Base-by-base conservation (phyloP, 805 yeast genomes). In the Teunomyces kruisii region DNA sequence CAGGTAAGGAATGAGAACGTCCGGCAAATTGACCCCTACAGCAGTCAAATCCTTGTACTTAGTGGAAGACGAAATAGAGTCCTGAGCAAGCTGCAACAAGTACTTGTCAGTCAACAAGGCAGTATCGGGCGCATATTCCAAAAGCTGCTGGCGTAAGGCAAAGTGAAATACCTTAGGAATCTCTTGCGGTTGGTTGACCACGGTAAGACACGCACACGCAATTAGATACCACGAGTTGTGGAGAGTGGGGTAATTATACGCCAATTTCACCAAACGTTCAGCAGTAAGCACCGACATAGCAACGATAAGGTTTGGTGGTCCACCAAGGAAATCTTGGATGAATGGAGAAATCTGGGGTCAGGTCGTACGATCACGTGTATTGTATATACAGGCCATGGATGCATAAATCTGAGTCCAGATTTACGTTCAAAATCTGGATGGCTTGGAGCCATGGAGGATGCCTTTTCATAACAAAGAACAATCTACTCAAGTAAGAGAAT, bases 181-280 rank as follows among this genome's bases (percentile, higher is more conserved):
- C 50, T 87, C 96, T 41, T 83, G 80, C 0, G 97, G 96, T 48
- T 77, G 79, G 58, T 91, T 91, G 56, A 92, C 84, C 5, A 84
- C 90, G 1, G 92, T 80, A 40, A 90, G 74, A 8, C 95, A 80
- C 0, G 92, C 86, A 7, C 94, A 86, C 0, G 96, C 92, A 15
- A 89, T 68, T 31, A 81, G 67, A 58, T 83, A 87, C 97, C 97
- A 91, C 16, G 78, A 59, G 50, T 73, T 68, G 33, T 72, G 65
- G 24, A 88, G 72, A 9, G 64, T 63, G 1, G 87, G 84, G 59
- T 80, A 79, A 31, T 72, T 61, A 55, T 71, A 71, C 1, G 85
- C 78, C 26, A 85, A 62, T 44, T 65, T 64, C 0, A 70, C 71
- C n/a, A 85, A 67, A 46, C 88, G 65, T 45, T 76, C 78, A 1